Base-by-base conservation (phyloP, 1,139 yeast genomes). In the Yamadazyma jaroonii region DNA sequence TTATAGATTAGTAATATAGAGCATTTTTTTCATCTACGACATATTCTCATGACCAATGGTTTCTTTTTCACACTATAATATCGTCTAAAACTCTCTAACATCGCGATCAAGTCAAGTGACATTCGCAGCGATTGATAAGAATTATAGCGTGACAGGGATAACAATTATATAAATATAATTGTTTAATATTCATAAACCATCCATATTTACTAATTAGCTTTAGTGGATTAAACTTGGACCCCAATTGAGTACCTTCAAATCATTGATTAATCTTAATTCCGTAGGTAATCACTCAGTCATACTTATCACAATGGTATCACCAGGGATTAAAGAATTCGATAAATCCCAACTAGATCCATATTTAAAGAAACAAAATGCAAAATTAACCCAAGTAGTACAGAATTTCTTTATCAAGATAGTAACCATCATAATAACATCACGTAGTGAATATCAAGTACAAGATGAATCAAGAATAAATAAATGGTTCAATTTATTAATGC, bases 401-500 rank as follows among this genome's bases (percentile, higher is more conserved):
- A 84, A 84, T 64, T 84, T 83, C 70, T 86, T 83, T 54, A 57
- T 75, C 41, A 85, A 84, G 54, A 71, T 86, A 3, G 84, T 84
- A n/a, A 84, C 81, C 47, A 65, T 84, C 15, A 70, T 59, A 3
- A 35, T 52, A 12, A 51, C 52, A 11, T 43, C 59, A 9, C 39
- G 64, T 35, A 39, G 44, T 31, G 49, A 42, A 29, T 32, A 26
- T 12, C 41, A 36, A 2, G 28, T 29, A 9, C 37, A 34, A 9
- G 41, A 34, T 15, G 44, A 38, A 15, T 43, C 47, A 10, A 67
- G 64, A 46, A 48, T 62, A 40, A 53, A 77, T 53, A 74, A 71
- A 47, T 80, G 87, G 94, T 87, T 86, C 65, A 84, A 84, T 52
- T 56, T 87, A 13, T 81, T 80, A 45, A 61, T 80, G 38, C 49